These are phyloP conservation scores for Verticillium isaacii DNA, from an alignment of 2,329 filamentous ascomycete species.

Conservation along the genomic window DNA sequence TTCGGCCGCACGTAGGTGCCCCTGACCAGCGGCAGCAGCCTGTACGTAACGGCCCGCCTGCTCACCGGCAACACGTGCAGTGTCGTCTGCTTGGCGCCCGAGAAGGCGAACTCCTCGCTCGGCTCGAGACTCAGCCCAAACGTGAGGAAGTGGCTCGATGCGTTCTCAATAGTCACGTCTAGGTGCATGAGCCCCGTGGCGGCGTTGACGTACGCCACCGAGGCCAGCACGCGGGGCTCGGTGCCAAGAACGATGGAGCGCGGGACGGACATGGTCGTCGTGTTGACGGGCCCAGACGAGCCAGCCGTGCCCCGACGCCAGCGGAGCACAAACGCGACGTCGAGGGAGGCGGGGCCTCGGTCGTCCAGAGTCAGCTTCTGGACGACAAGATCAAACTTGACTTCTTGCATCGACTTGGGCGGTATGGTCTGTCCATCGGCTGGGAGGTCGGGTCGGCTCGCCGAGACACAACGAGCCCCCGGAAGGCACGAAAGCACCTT, in stretches of 20 bases:
- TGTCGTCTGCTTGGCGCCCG: conserved; percentile 75
- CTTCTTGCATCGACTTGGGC: conserved; percentile 66
- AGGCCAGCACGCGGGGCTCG: conserved; percentile 79
- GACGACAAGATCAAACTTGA: conserved; percentile 67
- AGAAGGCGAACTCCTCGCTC: conserved; percentile 88
- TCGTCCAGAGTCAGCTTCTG: conserved; percentile 81
- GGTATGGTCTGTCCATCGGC: conserved; percentile 44
- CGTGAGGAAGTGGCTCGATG: conserved; percentile 88
- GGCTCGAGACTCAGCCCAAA: conserved; percentile 92
- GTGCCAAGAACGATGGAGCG: conserved; percentile 74
- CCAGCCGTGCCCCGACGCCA: conserved; percentile 61
- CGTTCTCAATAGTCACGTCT: conserved; percentile 76
- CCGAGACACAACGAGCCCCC: conserved; percentile 53
- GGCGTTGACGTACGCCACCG: conserved; percentile 39
- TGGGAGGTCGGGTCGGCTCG: conserved; percentile 32
- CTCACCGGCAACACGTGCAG: conserved; percentile 81
- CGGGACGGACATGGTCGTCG: conserved; percentile 69
- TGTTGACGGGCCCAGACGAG: conserved; percentile 40
- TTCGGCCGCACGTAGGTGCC: conserved; percentile 68
- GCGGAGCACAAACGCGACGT: conserved; percentile 67
- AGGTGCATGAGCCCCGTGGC: conserved; percentile 35
- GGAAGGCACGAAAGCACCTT: conserved; percentile 56
- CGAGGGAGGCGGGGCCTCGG: conserved; percentile 67
- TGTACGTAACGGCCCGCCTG: conserved; percentile 67
- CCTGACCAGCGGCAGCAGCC: conserved; percentile 61